Percentiles rank a stretch among this genome's conserved stretches.
Conservation (phyloP, 169 alveolate genomes). For the Perkinsus marinus region DNA sequence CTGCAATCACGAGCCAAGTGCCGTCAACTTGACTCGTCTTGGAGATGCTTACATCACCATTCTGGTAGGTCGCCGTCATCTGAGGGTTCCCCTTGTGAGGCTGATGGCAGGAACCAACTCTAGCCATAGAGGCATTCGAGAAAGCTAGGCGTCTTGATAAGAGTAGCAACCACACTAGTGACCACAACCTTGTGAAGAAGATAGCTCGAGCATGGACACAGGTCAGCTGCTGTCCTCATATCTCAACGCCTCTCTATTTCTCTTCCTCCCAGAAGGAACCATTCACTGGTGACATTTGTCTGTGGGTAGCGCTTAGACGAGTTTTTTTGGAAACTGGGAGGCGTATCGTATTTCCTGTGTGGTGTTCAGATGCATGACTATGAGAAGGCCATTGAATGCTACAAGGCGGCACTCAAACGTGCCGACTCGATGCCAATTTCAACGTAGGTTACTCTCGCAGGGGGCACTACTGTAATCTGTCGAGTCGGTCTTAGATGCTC, state of each 20-base stretch:
- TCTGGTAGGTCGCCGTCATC: background rate
- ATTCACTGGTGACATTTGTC: too few relatives aligned
- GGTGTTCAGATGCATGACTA: background rate
- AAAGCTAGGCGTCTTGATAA: background rate
- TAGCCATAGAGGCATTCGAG: background rate
- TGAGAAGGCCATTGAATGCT: background rate
- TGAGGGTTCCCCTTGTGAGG: background rate
- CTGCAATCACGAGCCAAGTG: constrained; percentile 45
- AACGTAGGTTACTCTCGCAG: background rate
- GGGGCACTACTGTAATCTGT: background rate
- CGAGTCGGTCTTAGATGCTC: background rate
- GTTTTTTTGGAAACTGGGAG: too few relatives aligned
- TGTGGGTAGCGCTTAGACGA: too few relatives aligned
- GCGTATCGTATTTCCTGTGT: too few relatives aligned
- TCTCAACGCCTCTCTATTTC: too few relatives aligned
- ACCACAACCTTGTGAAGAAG: background rate
- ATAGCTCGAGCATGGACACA: background rate
- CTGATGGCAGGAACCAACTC: background rate
- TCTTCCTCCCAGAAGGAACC: too few relatives aligned
- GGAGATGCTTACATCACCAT: background rate
- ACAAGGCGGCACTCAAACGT: background rate
- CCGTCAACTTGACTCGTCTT: constrained; percentile 49
- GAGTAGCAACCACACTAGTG: background rate
- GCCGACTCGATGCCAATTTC: background rate
- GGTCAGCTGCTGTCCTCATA: background rate